A percentile compares a stretch with the other conserved stretches of the same genome.
These are phyloP conservation scores for Annulohypoxylon truncatum DNA, from an alignment of 2,329 filamentous ascomycete genomes.

Conservation along the genomic window DNA sequence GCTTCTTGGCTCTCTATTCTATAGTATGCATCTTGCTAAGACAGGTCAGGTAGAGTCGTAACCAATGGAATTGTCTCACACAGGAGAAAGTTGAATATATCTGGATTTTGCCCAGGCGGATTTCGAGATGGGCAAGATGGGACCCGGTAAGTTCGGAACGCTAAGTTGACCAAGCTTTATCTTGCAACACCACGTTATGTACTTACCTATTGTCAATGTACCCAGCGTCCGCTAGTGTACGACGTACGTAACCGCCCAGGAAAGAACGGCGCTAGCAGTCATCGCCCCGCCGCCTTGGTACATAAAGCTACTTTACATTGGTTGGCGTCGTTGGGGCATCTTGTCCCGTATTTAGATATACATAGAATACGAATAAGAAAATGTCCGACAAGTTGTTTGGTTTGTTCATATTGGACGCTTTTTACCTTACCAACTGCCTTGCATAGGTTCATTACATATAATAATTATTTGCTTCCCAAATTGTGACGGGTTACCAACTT, in stretches of 20 bases:
- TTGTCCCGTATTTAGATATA: neutral
- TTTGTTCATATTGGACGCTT: neutral
- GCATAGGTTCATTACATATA: too few species aligned
- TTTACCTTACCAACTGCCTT: neutral
- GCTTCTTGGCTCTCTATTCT: neutral
- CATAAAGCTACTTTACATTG: neutral
- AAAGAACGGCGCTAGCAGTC: constrained; percentile 3
- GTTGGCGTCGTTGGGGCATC: neutral
- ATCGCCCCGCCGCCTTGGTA: constrained; percentile 14
- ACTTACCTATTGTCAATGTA: neutral
- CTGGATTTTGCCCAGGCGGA: neutral
- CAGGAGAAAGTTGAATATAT: neutral
- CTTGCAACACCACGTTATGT: neutral
- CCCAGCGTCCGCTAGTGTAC: constrained; percentile 4
- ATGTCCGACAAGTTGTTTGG: neutral
- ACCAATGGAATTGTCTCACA: neutral
- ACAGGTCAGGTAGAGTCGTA: neutral
- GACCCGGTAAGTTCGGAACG: constrained; percentile 30
- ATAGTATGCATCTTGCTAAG: neutral
- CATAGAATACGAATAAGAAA: neutral
- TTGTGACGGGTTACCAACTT: neutral
- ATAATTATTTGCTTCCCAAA: neutral
- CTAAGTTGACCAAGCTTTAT: constrained; percentile 23
- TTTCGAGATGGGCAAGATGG: constrained; percentile 1
- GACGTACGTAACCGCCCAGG: constrained; percentile 21